phyloP scores from a whole-genome alignment of 2,329 filamentous ascomycete species.

The Bipolaris oryzae region DNA sequence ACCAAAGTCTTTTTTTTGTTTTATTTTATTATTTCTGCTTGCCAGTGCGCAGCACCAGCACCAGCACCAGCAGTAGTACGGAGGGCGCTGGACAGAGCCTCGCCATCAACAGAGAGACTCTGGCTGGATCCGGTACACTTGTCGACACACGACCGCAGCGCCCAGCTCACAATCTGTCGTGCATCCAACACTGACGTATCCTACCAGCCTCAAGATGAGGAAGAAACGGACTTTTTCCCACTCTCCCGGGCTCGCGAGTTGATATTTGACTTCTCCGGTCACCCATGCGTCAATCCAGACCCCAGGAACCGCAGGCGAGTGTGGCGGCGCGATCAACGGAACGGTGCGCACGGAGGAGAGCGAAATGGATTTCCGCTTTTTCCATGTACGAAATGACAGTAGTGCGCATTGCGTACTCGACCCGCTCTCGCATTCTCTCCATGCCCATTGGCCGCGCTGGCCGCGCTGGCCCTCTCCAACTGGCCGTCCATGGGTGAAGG shows the following conservation, averaged over 20 bases:
- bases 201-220: neutral
- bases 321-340: neutral
- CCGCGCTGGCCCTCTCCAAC: neutral
- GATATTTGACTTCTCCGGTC: neutral
- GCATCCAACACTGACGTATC: neutral
- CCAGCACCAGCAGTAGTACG: too few relatives aligned
- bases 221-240: neutral
- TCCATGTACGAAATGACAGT: neutral
- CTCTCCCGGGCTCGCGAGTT: neutral
- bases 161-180: neutral
- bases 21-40: neutral
- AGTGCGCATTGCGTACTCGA: neutral
- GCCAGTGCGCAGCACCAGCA: neutral
- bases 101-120: neutral
- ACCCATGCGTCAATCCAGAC: neutral
- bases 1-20: neutral
- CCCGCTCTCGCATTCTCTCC: neutral
- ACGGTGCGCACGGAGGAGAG: neutral
- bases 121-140: neutral
- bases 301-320: neutral
- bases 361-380: neutral
- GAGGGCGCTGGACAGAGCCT: neutral
- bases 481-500: neutral
- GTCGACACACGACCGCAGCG: neutral
- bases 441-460: neutral